Conservation (phyloP, 2,329 filamentous ascomycete genomes). For the Cadophora sp. region DNA sequence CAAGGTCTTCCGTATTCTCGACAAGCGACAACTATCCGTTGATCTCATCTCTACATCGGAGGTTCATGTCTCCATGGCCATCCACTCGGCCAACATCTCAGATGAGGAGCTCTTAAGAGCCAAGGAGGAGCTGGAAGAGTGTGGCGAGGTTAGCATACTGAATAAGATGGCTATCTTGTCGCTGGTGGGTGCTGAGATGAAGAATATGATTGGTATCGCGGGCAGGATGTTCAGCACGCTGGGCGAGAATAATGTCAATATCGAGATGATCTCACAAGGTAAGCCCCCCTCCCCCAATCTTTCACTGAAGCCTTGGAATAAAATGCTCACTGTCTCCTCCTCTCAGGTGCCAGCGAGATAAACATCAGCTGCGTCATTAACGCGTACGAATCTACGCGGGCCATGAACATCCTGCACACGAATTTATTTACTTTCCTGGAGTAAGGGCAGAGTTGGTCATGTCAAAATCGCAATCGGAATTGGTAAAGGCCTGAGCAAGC, state of each 20-base stretch:
- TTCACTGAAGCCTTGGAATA: not conserved
- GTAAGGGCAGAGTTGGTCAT: slow-evolving; percentile 22
- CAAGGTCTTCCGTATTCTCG: slow-evolving; percentile 89
- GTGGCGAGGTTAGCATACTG: slow-evolving; percentile 89
- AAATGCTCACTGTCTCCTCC: slow-evolving; percentile 26
- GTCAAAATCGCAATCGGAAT: not conserved
- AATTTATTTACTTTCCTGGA: slow-evolving; percentile 97
- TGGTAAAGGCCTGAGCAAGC: not conserved
- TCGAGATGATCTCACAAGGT: slow-evolving; percentile 99
- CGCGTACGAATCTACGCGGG: slow-evolving; percentile 86
- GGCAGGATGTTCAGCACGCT: slow-evolving; percentile 95
- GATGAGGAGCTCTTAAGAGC: slow-evolving; percentile 70
- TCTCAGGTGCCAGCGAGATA: slow-evolving; percentile 90
- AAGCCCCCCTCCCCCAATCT: slow-evolving; percentile 39
- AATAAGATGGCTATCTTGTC: slow-evolving; percentile 95
- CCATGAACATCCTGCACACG: slow-evolving; percentile 95
- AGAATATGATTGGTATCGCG: slow-evolving; percentile 94
- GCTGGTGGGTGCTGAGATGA: slow-evolving; percentile 93
- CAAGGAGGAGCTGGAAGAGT: slow-evolving; percentile 75
- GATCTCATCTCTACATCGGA: slow-evolving; percentile 97
- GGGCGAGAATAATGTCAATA: slow-evolving; percentile 92
- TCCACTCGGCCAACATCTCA: slow-evolving; percentile 77
- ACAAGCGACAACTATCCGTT: slow-evolving; percentile 86
- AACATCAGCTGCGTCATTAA: slow-evolving; percentile 99
- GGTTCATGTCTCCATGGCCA: slow-evolving; percentile 96